Evolutionary conservation across 257 asterid species (phyloP).

Genomic region (Fraxinus excelsior): DNA sequence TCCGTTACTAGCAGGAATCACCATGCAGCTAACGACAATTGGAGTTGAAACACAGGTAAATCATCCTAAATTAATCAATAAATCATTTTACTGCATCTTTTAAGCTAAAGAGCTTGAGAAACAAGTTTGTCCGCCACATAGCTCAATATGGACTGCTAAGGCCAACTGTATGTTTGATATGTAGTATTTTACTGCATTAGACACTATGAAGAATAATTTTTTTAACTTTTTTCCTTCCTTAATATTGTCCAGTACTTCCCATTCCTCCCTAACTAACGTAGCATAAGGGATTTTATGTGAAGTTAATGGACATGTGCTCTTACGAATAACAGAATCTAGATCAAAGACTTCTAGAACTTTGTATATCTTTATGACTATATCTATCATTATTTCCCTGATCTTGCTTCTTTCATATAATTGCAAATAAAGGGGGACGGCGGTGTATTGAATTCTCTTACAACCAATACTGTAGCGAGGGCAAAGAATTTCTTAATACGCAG

Average conservation of each 20-base stretch:
- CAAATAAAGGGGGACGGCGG: slow-evolving; percentile 5
- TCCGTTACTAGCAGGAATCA: slow-evolving; percentile 35
- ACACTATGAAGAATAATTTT: neutral
- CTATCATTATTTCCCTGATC: neutral
- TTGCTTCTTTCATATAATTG: slow-evolving; percentile 9
- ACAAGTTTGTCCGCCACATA: neutral
- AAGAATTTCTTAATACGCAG: neutral
- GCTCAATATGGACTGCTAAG: neutral
- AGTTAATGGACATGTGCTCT: neutral
- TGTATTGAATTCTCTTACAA: slow-evolving; percentile 12
- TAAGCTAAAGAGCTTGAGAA: neutral
- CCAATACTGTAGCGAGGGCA: neutral
- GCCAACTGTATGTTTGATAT: neutral
- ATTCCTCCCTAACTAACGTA: neutral
- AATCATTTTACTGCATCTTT: neutral
- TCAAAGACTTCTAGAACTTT: neutral
- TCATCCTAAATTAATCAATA: neutral
- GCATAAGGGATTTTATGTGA: neutral
- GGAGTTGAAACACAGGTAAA: slow-evolving; percentile 30
- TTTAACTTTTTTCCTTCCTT: neutral
- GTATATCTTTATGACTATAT: too few relatives aligned
- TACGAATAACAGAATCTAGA: neutral
- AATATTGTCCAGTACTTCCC: neutral
- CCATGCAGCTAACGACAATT: slow-evolving; percentile 26
- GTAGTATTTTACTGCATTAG: neutral